Evolutionary conservation across 768 basidiomycete genomes (phyloP), one percentile per base, ranked within the genome.

Genomic region (Leucosporidium yakuticum): DNA sequence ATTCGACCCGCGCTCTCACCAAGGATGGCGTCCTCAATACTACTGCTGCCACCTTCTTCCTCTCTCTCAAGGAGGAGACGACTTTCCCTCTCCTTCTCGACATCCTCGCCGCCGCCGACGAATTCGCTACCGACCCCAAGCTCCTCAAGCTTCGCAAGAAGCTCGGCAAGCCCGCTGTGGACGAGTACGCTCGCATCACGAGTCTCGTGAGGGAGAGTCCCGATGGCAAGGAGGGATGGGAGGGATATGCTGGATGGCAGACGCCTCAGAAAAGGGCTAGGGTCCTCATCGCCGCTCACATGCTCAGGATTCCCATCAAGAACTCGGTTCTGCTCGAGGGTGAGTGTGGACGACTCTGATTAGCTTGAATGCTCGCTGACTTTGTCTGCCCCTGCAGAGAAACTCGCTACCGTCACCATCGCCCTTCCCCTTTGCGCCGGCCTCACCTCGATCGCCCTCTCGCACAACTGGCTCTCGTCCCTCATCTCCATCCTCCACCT

Each of bases 41-140:
- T 50, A 90, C 91, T 0, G 95, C 95, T 4, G 86, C 91, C 36
- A 81, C 83, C 0, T 92, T 92, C 81, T 99, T 96, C 86, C 90
- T 88, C 77, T 81, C 83, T 6, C 74, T 97, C n/a, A 85, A 83
- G 34, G 95, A 99, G 76, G 86, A 88, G 31, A 87, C 88, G 12
- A 83, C 82, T 0, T 84, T 91, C 71, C 81, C 84, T 36, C 87
- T 90, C 56, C 82, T 95, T 17, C 77, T 96, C 66, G 83, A 84
- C 25, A 83, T 88, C 4, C 81, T 98, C 25, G 85, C 87, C 31
- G 76, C 77, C 14, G 77, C 80, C 0, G 64, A 78, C 56, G 81
- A 82, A 60, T 78, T 81, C 63, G 60, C 62, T 1, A 23, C 27
- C 62, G 66, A 58, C 51, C 75, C 48, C 19, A 77, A 76, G 62